These are phyloP conservation scores for Coemansia sp. DNA, from an alignment of 192 early-diverging fungal species.

Conservation along the genomic window DNA sequence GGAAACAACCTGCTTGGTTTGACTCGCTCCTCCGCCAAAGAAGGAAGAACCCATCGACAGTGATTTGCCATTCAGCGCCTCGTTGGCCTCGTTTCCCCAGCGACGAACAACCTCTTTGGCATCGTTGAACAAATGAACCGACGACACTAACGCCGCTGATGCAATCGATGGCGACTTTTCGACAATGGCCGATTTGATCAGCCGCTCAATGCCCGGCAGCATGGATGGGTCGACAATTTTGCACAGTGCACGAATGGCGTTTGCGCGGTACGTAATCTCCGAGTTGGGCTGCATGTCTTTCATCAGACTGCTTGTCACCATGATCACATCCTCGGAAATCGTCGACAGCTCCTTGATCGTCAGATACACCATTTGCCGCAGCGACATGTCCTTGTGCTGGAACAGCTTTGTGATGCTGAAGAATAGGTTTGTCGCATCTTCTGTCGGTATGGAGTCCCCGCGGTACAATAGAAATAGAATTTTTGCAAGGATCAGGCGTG, in stretches of 20 bases:
- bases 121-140: constrained; percentile 78
- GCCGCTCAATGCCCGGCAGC: constrained; percentile 93
- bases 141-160: constrained; percentile 88
- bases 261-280: constrained; percentile 90
- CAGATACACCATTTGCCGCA: constrained; percentile 97
- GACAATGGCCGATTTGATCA: constrained; percentile 95
- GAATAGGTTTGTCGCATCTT: constrained; percentile 97
- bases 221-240: constrained; percentile 96
- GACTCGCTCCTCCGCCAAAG: constrained; percentile 41
- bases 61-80: constrained; percentile 86
- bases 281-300: constrained; percentile 95
- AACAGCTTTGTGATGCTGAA: constrained; percentile 98
- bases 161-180: constrained; percentile 90
- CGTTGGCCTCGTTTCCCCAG: constrained; percentile 97
- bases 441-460: constrained; percentile 83
- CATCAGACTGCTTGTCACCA: constrained; percentile 94
- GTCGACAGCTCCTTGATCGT: constrained; percentile 94
- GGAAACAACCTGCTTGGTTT: constrained; percentile 47
- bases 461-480: constrained; percentile 91
- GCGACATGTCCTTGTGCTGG: constrained; percentile 88
- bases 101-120: constrained; percentile 92
- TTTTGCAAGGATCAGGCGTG: constrained; percentile 87
- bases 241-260: constrained; percentile 93
- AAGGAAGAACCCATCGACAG: constrained; percentile 54
- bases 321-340: constrained; percentile 94